phyloP scores from a whole-genome alignment of 768 basidiomycete species.

The Cystobasidium tubakii region DNA sequence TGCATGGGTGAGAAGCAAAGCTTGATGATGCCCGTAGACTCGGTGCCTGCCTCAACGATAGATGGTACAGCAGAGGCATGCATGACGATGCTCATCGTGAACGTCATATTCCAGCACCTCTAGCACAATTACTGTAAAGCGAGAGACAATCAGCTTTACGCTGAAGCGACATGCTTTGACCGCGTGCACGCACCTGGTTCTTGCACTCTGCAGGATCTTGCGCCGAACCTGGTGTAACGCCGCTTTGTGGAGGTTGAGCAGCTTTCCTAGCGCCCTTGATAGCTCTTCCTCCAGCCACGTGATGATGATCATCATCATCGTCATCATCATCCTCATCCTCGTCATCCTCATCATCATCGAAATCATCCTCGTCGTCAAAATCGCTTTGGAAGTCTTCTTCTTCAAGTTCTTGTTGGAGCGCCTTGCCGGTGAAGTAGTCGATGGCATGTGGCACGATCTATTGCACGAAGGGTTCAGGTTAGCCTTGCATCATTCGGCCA shows the following conservation, averaged over 20 bases:
- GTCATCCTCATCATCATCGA: conserved; percentile 24
- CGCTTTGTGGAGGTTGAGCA: conserved; percentile 41
- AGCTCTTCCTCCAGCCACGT: conserved; percentile 54
- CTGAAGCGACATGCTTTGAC: background rate
- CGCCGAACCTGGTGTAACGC: conserved; percentile 42
- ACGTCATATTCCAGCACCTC: too few relatives aligned
- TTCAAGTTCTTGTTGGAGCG: conserved; percentile 34
- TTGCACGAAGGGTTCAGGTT: too few relatives aligned
- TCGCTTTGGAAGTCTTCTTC: conserved; percentile 31
- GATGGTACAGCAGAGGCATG: too few relatives aligned
- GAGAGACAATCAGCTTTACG: background rate
- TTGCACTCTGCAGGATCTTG: conserved; percentile 80
- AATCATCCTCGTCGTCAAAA: conserved; percentile 20
- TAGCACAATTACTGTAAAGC: background rate
- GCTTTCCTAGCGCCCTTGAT: conserved; percentile 50
- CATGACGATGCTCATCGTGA: too few relatives aligned
- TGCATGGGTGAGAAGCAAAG: too few relatives aligned
- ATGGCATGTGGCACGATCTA: conserved; percentile 90
- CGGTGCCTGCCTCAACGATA: too few relatives aligned
- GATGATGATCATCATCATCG: conserved; percentile 56
- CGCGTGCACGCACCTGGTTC: conserved; percentile 57
- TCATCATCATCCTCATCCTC: conserved; percentile 22
- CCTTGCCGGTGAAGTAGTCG: conserved; percentile 65
- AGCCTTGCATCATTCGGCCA: background rate
- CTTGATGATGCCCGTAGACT: too few relatives aligned